Conservation (phyloP, 495 filamentous ascomycete species). For the Trichoderma gamsii region DNA sequence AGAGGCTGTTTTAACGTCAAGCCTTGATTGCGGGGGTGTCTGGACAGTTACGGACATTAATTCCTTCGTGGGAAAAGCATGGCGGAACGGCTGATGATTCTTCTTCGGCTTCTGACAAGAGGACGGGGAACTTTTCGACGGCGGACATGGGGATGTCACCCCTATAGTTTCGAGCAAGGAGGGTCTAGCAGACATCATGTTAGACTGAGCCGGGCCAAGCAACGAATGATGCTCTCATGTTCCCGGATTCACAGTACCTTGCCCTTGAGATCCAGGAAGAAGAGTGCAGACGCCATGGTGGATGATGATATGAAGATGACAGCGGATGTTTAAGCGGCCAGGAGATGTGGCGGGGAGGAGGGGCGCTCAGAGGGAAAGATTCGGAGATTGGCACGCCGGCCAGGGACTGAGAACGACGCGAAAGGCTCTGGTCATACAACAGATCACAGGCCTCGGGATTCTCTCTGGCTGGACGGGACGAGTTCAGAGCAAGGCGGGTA, state of each 20-base stretch:
- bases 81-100: slow-evolving; percentile 95
- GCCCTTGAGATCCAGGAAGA: slow-evolving; percentile 99
- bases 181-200: slow-evolving; percentile 57
- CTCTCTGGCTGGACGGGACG: background rate
- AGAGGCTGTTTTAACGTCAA: background rate
- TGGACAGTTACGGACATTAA: slow-evolving; percentile 64
- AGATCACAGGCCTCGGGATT: background rate
- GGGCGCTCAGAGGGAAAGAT: background rate
- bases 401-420: background rate
- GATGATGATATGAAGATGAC: slow-evolving; percentile 18
- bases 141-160: slow-evolving; percentile 99
- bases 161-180: slow-evolving; percentile 96
- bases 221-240: background rate
- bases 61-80: slow-evolving; percentile 97
- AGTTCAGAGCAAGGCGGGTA: background rate
- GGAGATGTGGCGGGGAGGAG: slow-evolving; percentile 15
- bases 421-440: background rate
- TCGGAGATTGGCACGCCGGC: slow-evolving; percentile 11
- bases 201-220: slow-evolving; percentile 10
- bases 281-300: slow-evolving; percentile 93
- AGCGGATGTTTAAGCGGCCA: slow-evolving; percentile 4
- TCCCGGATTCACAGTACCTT: slow-evolving; percentile 57
- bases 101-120: slow-evolving; percentile 98
- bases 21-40: background rate
- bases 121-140: slow-evolving; percentile 95